These are phyloP conservation scores for Aspergillus bombycis DNA, from an alignment of 2,329 filamentous ascomycete species.

Conservation along the genomic window DNA sequence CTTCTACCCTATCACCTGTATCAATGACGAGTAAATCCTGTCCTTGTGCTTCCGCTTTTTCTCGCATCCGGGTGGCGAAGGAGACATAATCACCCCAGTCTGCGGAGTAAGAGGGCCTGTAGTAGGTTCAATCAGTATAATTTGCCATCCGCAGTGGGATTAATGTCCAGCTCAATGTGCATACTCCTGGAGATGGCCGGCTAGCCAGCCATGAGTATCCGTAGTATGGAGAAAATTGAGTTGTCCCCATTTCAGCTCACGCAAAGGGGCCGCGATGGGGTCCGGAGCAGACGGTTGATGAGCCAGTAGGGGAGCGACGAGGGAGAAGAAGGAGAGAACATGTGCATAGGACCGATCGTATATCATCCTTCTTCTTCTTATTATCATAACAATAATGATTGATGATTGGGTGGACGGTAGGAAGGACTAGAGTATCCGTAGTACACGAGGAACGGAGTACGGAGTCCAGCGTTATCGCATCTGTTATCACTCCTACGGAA, in stretches of 20 bases:
- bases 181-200: slow-evolving; percentile 87
- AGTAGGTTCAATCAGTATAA: slow-evolving; percentile 25
- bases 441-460: neutral
- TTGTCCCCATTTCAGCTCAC: slow-evolving; percentile 86
- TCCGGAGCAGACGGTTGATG: slow-evolving; percentile 80
- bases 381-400: neutral
- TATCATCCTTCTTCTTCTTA: slow-evolving; percentile 8
- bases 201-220: slow-evolving; percentile 94
- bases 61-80: slow-evolving; percentile 80
- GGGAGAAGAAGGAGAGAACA: slow-evolving; percentile 21
- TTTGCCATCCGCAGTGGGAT: neutral
- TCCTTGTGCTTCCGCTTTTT: slow-evolving; percentile 75
- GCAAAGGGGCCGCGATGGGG: slow-evolving; percentile 78
- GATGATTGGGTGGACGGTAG: neutral
- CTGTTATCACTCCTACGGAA: slow-evolving; percentile 25
- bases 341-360: neutral
- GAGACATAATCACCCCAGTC: slow-evolving; percentile 99
- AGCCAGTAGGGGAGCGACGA: slow-evolving; percentile 40
- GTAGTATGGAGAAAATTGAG: slow-evolving; percentile 98
- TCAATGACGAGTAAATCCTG: slow-evolving; percentile 91
- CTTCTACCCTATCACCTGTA: slow-evolving; percentile 90
- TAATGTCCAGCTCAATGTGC: slow-evolving; percentile 24
- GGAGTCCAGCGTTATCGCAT: neutral
- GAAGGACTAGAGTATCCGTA: neutral
- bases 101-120: slow-evolving; percentile 82